Conservation (phyloP, 345 rosid species). For the Pistacia vera region DNA sequence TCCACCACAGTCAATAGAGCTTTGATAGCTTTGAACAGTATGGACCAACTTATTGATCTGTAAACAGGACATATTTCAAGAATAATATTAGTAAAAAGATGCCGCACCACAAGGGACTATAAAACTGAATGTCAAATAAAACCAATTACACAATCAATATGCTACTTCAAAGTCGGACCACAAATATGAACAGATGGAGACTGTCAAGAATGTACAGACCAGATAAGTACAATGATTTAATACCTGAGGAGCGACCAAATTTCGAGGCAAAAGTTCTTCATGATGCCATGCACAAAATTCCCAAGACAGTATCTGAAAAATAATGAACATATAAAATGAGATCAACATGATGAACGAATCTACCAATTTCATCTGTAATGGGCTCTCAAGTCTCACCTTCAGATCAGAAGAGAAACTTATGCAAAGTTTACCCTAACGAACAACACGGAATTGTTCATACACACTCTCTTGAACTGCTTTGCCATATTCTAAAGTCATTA, state of each 20-base stretch:
- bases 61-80: neutral
- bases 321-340: conserved; percentile 11
- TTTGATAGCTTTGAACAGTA: conserved; percentile 4
- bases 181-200: neutral
- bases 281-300: conserved; percentile 60
- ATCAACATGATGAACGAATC: conserved; percentile 3
- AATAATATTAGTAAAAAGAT: neutral
- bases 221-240: neutral
- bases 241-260: conserved; percentile 62
- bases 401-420: conserved; percentile 40
- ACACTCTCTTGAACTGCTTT: conserved; percentile 54
- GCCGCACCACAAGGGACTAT: neutral
- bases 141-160: neutral
- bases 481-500: conserved; percentile 46
- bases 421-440: conserved; percentile 50
- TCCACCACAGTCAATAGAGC: neutral
- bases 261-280: conserved; percentile 60
- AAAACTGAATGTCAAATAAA: neutral
- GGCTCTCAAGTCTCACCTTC: conserved; percentile 31
- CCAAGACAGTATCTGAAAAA: conserved; percentile 55
- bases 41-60: conserved; percentile 10
- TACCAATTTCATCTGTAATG: neutral
- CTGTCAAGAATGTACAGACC: neutral
- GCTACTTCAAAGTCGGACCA: neutral
- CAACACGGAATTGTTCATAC: conserved; percentile 30